A percentile compares a stretch with the other conserved stretches of the same genome.
Conservation (phyloP, 257 asterid species). For the Hygrophila difformis region DNA sequence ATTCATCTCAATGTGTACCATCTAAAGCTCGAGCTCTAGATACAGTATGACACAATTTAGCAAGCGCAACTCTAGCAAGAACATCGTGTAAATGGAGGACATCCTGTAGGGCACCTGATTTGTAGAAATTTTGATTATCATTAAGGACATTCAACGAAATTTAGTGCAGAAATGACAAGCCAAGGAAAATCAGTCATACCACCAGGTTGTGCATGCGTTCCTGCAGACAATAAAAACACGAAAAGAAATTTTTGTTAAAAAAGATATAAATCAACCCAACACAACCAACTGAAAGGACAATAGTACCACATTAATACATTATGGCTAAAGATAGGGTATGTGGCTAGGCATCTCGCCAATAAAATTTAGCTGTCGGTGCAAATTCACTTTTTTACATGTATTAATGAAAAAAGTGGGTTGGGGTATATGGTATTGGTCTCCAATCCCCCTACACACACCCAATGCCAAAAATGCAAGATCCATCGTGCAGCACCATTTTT, state of each 20-base stretch:
- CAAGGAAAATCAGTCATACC: conserved; percentile 47
- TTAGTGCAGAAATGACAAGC: conserved; percentile 12
- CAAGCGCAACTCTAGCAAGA: conserved; percentile 97
- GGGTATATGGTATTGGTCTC: too few species aligned
- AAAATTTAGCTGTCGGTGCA: too few species aligned
- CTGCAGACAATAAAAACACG: conserved; percentile 45
- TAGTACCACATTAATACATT: not conserved
- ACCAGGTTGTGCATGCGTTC: conserved; percentile 81
- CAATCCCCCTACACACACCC: too few species aligned
- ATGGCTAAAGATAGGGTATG: not conserved
- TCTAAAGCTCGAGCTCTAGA: conserved; percentile 90
- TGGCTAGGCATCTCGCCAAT: too few species aligned
- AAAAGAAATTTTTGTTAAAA: conserved; percentile 16
- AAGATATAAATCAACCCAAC: conserved; percentile 1
- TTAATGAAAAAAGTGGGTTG: too few species aligned
- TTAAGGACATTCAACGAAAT: conserved; percentile 19
- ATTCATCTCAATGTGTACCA: conserved; percentile 37
- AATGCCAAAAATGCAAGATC: too few species aligned
- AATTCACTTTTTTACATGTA: too few species aligned
- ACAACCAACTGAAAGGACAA: not conserved
- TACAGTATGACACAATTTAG: conserved; percentile 81
- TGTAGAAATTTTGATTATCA: conserved; percentile 27
- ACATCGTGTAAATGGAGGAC: conserved; percentile 97
- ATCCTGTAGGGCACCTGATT: conserved; percentile 92
- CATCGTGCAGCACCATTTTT: too few species aligned